Evolutionary conservation across 768 basidiomycete species (phyloP), one percentile per base, ranked within the genome.

Genomic region (Boletus sp.): DNA sequence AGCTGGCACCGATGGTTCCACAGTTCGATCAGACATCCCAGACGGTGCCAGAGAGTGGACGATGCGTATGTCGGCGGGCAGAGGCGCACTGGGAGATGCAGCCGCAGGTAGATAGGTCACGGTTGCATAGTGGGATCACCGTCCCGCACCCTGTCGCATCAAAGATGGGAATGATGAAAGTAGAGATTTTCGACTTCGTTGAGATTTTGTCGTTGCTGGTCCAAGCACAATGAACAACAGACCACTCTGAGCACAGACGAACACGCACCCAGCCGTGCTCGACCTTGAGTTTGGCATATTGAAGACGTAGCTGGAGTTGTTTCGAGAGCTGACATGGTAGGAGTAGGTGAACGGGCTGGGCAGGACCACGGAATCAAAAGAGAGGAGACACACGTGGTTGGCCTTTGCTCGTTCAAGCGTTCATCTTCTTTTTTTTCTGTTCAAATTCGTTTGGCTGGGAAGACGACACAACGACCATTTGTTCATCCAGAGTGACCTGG

Each of bases 121-220:
- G 23, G 43, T 55, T 23, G 43, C 29, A 30, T 51, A 43, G n/a
- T 68, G 63, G 38, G 70, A 69, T 23, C 51, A 54, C 40, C 51
- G 43, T 30, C 14, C 44, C n/a, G 25, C 42, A 49, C 55, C 50
- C 7, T 65, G 58, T 33, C 64, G 68, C 8, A 56, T 53, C 77
- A 76, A 27, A 75, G 70, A 48, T 86, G 83, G 0, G 86, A 85
- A 64, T 86, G 84, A 46, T 83, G 84, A 63, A 90, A 90, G 73
- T 89, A 90, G 9, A 90, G 75, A 62, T 90, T 90, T 68, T 90
- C 88, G 6, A 90, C 88, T 71, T 90, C 88, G 63, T 87, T 88
- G 49, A 90, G 70, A 43, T 78, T 88, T 69, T 90, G 88, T 54
- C 83, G 80, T 83, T 88, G 85, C 87, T 88, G 64, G 40, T 10